These are phyloP conservation scores for Paragyromitra xinjiangensis DNA, from an alignment of 495 filamentous ascomycete genomes.

Conservation along the genomic window DNA sequence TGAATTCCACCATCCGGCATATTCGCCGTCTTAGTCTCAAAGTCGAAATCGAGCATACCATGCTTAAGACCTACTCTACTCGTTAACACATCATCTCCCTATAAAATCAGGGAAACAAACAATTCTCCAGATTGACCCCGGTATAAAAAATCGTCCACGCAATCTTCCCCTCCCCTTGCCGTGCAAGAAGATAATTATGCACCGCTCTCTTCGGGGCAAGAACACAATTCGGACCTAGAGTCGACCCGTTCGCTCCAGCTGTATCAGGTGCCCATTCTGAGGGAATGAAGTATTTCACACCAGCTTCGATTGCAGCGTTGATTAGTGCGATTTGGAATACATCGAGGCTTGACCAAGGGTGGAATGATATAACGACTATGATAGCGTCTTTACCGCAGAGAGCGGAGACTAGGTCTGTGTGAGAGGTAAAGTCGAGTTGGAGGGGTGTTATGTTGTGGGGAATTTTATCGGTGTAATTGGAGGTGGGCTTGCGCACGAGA, in stretches of 20 bases:
- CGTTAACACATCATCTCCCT: not conserved
- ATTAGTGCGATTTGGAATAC: not conserved
- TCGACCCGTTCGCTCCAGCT: not conserved
- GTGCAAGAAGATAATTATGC: constrained; percentile 11
- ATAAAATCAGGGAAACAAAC: not conserved
- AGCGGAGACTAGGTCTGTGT: constrained; percentile 18
- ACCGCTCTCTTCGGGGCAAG: not conserved
- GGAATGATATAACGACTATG: not conserved
- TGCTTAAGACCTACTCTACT: not conserved
- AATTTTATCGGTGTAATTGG: not conserved
- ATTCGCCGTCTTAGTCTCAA: constrained; percentile 4
- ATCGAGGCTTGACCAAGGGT: not conserved
- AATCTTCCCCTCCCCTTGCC: constrained; percentile 3
- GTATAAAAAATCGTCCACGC: not conserved
- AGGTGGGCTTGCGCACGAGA: not conserved
- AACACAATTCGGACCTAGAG: not conserved
- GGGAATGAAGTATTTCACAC: constrained; percentile 33
- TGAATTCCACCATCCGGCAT: not conserved
- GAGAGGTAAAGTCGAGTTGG: constrained; percentile 31
- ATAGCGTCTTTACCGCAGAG: constrained; percentile 31
- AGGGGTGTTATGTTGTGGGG: not conserved
- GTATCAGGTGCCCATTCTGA: constrained; percentile 3
- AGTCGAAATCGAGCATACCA: not conserved
- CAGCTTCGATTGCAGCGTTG: constrained; percentile 15
- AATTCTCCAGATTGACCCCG: not conserved